Percentiles rank a stretch among this genome's conserved stretches.
Conservation (phyloP, 345 rosid genomes). For the Pistacia atlantica region DNA sequence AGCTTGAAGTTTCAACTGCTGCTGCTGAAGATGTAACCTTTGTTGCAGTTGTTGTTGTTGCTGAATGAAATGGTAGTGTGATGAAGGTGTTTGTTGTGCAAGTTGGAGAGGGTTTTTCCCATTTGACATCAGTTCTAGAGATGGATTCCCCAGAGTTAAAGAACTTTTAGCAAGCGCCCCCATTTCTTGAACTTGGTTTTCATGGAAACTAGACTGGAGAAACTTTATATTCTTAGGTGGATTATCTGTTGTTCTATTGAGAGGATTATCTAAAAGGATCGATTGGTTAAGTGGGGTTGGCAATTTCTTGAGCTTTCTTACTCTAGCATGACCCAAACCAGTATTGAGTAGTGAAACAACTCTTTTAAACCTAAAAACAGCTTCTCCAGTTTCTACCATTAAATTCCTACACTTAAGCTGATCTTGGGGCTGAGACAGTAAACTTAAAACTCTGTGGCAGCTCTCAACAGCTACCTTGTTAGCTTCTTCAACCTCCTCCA, state of each 20-base stretch:
- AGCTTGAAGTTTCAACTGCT: conserved; percentile 69
- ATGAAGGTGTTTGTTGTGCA: conserved; percentile 44
- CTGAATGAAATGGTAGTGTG: conserved; percentile 47
- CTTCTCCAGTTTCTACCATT: conserved; percentile 75
- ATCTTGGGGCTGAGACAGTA: conserved; percentile 61
- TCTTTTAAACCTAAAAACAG: conserved; percentile 85
- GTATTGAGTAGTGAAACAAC: conserved; percentile 70
- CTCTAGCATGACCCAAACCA: conserved; percentile 93
- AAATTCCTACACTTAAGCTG: conserved; percentile 59
- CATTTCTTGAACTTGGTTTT: conserved; percentile 42
- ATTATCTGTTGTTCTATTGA: conserved; percentile 36
- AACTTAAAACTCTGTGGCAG: conserved; percentile 74
- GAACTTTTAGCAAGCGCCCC: conserved; percentile 55
- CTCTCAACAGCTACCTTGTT: conserved; percentile 86
- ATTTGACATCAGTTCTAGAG: conserved; percentile 56
- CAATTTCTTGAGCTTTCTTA: conserved; percentile 67
- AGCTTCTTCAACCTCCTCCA: conserved; percentile 94
- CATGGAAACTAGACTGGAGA: conserved; percentile 45
- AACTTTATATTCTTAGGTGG: conserved; percentile 45
- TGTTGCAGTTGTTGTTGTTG: conserved; percentile 48
- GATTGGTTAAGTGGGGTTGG: conserved; percentile 52
- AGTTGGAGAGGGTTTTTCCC: conserved; percentile 57
- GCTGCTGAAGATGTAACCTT: conserved; percentile 49
- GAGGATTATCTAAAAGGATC: conserved; percentile 59
- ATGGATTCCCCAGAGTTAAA: conserved; percentile 48